A percentile compares a stretch with the other conserved stretches of the same genome.
phyloP scores from a whole-genome alignment of 192 early-diverging fungal species.

The Entrophospora sp. region DNA sequence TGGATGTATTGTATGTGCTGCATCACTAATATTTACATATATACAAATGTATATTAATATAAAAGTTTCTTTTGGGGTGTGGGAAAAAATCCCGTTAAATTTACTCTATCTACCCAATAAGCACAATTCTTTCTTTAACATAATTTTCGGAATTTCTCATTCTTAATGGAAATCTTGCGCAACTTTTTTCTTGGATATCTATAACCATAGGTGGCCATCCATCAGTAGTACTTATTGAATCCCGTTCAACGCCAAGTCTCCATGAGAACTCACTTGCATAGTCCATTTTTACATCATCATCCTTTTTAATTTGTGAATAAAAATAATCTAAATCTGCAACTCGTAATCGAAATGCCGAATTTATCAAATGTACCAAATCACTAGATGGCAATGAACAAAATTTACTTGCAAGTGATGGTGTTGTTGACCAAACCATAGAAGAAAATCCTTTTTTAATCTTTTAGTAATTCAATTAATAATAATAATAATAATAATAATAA shows the following conservation, averaged over 20 bases:
- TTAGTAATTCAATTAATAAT: background rate
- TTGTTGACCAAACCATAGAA: conserved; percentile 89
- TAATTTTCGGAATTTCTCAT: conserved; percentile 76
- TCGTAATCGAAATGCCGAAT: conserved; percentile 70
- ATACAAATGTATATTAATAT: too few species aligned
- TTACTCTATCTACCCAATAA: conserved; percentile 92
- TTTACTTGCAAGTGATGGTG: conserved; percentile 49
- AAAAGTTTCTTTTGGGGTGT: too few species aligned
- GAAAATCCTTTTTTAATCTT: conserved; percentile 53
- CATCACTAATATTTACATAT: conserved; percentile 63
- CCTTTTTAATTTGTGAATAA: conserved; percentile 45
- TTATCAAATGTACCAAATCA: conserved; percentile 63
- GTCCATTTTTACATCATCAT: conserved; percentile 34
- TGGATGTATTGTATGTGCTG: conserved; percentile 93
- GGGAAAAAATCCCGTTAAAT: too few species aligned
- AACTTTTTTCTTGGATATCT: conserved; percentile 51
- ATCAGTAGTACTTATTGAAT: background rate
- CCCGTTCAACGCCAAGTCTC: conserved; percentile 48
- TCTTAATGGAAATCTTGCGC: conserved; percentile 76
- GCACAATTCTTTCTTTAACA: conserved; percentile 64
- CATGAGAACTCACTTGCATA: conserved; percentile 56
- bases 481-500: conserved; percentile 23
- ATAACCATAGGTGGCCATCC: conserved; percentile 50
- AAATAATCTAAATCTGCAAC: conserved; percentile 68
- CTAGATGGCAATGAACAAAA: conserved; percentile 52